Evolutionary conservation across 83 land plant genomes (phyloP).

Genomic region (Isoetes engelmannii): DNA sequence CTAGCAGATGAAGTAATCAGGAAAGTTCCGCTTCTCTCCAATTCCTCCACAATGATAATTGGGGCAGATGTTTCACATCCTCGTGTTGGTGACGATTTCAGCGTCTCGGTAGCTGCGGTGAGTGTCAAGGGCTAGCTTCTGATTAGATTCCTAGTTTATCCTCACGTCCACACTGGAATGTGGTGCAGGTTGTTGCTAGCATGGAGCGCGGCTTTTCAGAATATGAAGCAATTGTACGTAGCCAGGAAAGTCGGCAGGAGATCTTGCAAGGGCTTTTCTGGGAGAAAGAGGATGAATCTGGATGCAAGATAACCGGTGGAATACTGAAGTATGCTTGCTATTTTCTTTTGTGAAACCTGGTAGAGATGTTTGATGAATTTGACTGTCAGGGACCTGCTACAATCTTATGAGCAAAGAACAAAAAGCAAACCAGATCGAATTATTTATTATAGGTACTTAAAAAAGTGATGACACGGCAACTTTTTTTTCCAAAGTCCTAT

Average conservation of each 20-base stretch:
- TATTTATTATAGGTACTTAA: slow-evolving; percentile 11
- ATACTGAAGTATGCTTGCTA: slow-evolving; percentile 19
- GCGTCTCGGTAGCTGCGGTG: slow-evolving; percentile 28
- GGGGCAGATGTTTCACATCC: slow-evolving; percentile 37
- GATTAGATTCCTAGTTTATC: too few species aligned
- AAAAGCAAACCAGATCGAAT: neutral
- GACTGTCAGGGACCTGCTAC: neutral
- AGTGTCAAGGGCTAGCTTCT: neutral
- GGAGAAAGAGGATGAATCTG: slow-evolving; percentile 28
- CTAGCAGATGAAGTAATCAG: slow-evolving; percentile 18
- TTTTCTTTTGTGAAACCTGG: too few species aligned
- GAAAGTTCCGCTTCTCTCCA: slow-evolving; percentile 16
- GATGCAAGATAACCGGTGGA: slow-evolving; percentile 22
- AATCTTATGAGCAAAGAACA: neutral
- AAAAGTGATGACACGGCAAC: neutral
- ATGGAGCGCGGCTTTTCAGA: slow-evolving; percentile 34
- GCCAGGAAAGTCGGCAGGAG: slow-evolving; percentile 20
- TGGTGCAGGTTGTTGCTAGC: slow-evolving; percentile 26
- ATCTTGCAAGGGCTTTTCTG: slow-evolving; percentile 23
- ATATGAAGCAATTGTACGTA: slow-evolving; percentile 29
- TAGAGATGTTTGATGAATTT: neutral
- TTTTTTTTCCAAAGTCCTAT: neutral
- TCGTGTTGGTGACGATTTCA: slow-evolving; percentile 21
- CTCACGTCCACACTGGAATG: neutral
- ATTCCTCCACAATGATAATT: slow-evolving; percentile 26